These are phyloP conservation scores for Sordariomycetes sp. DNA, from an alignment of 2,329 filamentous ascomycete species.

Conservation along the genomic window DNA sequence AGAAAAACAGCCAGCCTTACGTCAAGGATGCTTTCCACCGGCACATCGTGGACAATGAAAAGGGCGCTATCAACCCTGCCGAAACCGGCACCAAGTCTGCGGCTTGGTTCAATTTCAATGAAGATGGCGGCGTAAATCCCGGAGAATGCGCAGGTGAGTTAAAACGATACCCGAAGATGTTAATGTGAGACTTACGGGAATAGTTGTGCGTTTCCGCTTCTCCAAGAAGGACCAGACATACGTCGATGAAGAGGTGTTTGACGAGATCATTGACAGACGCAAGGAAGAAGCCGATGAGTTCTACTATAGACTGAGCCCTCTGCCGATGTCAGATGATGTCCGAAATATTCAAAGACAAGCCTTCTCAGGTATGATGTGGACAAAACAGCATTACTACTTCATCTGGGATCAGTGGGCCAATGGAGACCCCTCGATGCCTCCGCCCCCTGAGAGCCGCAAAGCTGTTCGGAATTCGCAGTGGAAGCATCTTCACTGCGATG, in stretches of 20 bases:
- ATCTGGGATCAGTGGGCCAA: slow-evolving; percentile 98
- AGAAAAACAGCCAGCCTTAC: slow-evolving; percentile 70
- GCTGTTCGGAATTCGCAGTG: slow-evolving; percentile 78
- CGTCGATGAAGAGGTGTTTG: slow-evolving; percentile 86
- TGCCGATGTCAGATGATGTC: slow-evolving; percentile 88
- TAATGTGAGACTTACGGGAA: slow-evolving; percentile 3
- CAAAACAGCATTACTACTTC: slow-evolving; percentile 93
- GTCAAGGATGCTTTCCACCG: slow-evolving; percentile 95
- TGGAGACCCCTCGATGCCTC: slow-evolving; percentile 79
- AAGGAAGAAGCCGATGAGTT: slow-evolving; percentile 92
- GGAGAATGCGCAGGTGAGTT: slow-evolving; percentile 81
- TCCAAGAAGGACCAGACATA: slow-evolving; percentile 68
- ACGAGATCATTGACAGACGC: slow-evolving; percentile 80
- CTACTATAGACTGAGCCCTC: slow-evolving; percentile 84
- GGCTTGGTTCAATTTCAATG: slow-evolving; percentile 88
- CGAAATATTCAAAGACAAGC: slow-evolving; percentile 93
- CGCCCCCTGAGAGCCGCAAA: slow-evolving; percentile 73
- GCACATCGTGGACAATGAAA: slow-evolving; percentile 74
- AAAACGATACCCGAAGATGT: slow-evolving; percentile 10
- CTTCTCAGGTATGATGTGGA: slow-evolving; percentile 96
- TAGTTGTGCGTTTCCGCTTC: slow-evolving; percentile 83
- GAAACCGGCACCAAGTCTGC: slow-evolving; percentile 78
- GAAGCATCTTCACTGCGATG: slow-evolving; percentile 92
- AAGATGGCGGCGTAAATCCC: slow-evolving; percentile 76
- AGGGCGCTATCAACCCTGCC: slow-evolving; percentile 71